These are phyloP conservation scores for Fusarium anthophilum DNA, from an alignment of 2,329 filamentous ascomycete genomes.

Conservation along the genomic window DNA sequence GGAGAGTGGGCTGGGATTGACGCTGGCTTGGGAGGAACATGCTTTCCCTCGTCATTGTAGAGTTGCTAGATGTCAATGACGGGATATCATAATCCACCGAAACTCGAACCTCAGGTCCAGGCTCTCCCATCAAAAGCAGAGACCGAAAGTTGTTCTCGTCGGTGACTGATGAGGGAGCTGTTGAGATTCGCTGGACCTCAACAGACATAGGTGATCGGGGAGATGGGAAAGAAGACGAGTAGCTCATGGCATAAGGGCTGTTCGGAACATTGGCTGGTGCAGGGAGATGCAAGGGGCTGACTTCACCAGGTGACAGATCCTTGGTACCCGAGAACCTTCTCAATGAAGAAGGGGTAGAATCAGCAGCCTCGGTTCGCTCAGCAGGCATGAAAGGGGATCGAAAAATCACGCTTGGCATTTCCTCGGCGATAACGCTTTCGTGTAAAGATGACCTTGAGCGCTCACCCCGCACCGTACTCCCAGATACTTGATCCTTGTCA, in stretches of 20 bases:
- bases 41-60: slow-evolving; percentile 79
- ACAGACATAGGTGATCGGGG: slow-evolving; percentile 75
- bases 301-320: slow-evolving; percentile 62
- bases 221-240: slow-evolving; percentile 74
- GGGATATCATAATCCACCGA: slow-evolving; percentile 77
- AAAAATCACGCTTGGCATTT: slow-evolving; percentile 53
- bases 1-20: slow-evolving; percentile 58
- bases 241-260: slow-evolving; percentile 72
- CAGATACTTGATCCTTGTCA: slow-evolving; percentile 45
- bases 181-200: slow-evolving; percentile 77
- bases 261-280: slow-evolving; percentile 59
- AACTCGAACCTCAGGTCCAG: slow-evolving; percentile 75
- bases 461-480: slow-evolving; percentile 55
- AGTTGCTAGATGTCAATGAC: slow-evolving; percentile 78
- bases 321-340: slow-evolving; percentile 52
- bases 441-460: slow-evolving; percentile 61
- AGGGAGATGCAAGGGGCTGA: slow-evolving; percentile 57
- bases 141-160: slow-evolving; percentile 78
- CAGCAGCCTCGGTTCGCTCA: slow-evolving; percentile 47
- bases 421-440: slow-evolving; percentile 62
- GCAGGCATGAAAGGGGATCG: slow-evolving; percentile 50
- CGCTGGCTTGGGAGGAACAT: slow-evolving; percentile 57
- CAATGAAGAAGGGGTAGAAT: slow-evolving; percentile 58
- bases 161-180: slow-evolving; percentile 76
- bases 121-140: slow-evolving; percentile 73